phyloP scores from a whole-genome alignment of 805 yeast genomes.

The Candida nonsorbophila region DNA sequence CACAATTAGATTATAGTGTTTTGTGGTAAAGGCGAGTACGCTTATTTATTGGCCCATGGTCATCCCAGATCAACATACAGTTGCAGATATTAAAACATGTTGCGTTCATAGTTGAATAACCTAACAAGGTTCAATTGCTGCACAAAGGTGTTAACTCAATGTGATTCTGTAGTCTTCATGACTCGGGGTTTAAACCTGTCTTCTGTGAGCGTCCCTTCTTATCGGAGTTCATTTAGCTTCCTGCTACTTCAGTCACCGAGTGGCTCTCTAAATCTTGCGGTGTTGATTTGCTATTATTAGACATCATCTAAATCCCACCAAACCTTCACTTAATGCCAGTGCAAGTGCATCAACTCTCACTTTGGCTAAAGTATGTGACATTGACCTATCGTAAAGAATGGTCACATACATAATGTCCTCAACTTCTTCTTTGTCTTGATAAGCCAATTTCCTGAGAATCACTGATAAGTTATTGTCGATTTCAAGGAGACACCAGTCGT shows the following conservation, averaged over 20 bases:
- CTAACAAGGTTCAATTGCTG: too few species aligned
- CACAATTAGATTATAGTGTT: too few species aligned
- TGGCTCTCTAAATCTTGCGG: conserved; percentile 1
- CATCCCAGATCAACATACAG: too few species aligned
- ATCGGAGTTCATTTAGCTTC: background rate
- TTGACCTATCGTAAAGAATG: conserved; percentile 23
- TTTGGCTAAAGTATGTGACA: conserved; percentile 29
- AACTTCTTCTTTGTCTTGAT: conserved; percentile 6
- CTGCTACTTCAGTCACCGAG: background rate
- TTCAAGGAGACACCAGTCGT: conserved; percentile 8
- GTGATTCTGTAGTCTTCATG: too few species aligned
- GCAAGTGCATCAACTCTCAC: conserved; percentile 27
- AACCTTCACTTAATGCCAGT: conserved; percentile 24
- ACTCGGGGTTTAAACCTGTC: too few species aligned
- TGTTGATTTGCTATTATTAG: conserved; percentile 4
- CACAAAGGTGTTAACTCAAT: too few species aligned
- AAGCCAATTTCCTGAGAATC: conserved; percentile 17
- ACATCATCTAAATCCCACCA: conserved; percentile 21
- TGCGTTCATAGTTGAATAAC: too few species aligned
- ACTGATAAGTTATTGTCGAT: conserved; percentile 22
- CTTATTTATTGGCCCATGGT: too few species aligned
- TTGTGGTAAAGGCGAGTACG: too few species aligned
- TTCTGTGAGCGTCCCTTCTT: background rate
- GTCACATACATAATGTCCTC: conserved; percentile 18
- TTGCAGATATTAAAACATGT: too few species aligned